Evolutionary conservation across 441 rosid genomes (phyloP), one percentile per base, ranked within the genome.

Genomic region (Erodium trifolium): DNA sequence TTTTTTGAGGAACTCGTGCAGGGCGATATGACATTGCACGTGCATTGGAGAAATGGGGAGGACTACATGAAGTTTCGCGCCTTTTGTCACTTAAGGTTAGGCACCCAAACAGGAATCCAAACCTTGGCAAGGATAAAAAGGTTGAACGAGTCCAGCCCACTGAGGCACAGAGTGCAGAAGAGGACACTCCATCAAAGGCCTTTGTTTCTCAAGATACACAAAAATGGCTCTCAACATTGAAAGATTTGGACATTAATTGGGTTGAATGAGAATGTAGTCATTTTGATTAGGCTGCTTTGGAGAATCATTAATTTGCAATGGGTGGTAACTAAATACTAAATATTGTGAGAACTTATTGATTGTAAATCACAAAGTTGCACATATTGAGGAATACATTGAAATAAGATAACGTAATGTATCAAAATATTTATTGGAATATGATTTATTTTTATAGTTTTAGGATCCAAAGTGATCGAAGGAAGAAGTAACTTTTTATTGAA

Each of bases 31-130:
- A 91, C 82, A 94, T 94, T 23, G 99, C 99, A 0, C 84, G 97
- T 2, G 96, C 97, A 65, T 77, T 91, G 19, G 99, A 94, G 88
- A 94, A 91, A 80, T 94, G 99, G 96, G 97, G 99, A 13, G 97
- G 97, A 7, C 82, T 91, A 14, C 96, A 82, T 41, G 93, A 94
- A 82, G 96, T 91, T 16, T 88, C 97, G 31, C 88, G 93, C 16
- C 89, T 94, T 3, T 55, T 91, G 69, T 82, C 92, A 0, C 85
- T 94, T n/a, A 85, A 87, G 77, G 85, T 90, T 72, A 87, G 99
- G 80, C 88, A 84, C 71, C 92, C 91, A 0, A 86, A 78, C 69
- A 84, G 88, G 51, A 90, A 80, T 71, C 69, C 71, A 37, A 81
- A 74, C 53, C 71, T 72, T 13, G 75, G 71, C 35, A 86, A 77